Conservation (phyloP, 768 basidiomycete species). For the Leccinum truebloodii region DNA sequence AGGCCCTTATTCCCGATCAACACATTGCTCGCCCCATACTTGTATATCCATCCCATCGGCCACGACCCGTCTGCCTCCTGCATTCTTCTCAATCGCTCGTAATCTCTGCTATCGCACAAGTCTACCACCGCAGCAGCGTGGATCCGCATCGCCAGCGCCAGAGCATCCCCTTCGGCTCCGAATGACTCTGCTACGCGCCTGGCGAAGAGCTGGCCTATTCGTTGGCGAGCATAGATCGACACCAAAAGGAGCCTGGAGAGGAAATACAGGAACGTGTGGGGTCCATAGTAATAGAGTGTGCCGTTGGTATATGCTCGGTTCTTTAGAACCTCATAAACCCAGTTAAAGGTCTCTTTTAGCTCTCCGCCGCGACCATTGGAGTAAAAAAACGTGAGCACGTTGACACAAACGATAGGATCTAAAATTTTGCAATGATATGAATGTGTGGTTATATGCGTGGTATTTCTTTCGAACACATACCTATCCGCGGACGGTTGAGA, state of each 20-base stretch:
- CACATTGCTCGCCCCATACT: not conserved
- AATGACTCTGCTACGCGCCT: slow-evolving; percentile 19
- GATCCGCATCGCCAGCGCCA: slow-evolving; percentile 23
- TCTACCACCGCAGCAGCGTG: slow-evolving; percentile 12
- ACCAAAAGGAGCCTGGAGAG: slow-evolving; percentile 22
- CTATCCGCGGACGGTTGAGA: slow-evolving; percentile 21
- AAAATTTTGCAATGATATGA: not conserved
- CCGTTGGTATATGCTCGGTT: slow-evolving; percentile 24
- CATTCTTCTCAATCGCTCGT: slow-evolving; percentile 18
- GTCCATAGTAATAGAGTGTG: slow-evolving; percentile 20
- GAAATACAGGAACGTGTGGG: slow-evolving; percentile 23
- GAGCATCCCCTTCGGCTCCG: slow-evolving; percentile 19
- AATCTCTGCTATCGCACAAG: slow-evolving; percentile 16
- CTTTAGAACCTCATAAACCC: slow-evolving; percentile 22
- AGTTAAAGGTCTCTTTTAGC: slow-evolving; percentile 23
- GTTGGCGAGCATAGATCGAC: slow-evolving; percentile 18
- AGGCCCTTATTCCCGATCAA: slow-evolving; percentile 21
- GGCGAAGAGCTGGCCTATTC: slow-evolving; percentile 15
- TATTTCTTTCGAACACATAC: slow-evolving; percentile 5
- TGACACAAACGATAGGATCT: slow-evolving; percentile 24
- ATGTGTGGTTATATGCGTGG: not conserved
- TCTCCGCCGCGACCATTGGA: slow-evolving; percentile 20
- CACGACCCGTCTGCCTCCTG: slow-evolving; percentile 24
- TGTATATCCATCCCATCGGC: slow-evolving; percentile 26
- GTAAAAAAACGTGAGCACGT: slow-evolving; percentile 24